Percentiles rank a stretch among this genome's conserved stretches.
Conservation (phyloP, 1,284 basidiomycete genomes). For the Prillingera fragicola region DNA sequence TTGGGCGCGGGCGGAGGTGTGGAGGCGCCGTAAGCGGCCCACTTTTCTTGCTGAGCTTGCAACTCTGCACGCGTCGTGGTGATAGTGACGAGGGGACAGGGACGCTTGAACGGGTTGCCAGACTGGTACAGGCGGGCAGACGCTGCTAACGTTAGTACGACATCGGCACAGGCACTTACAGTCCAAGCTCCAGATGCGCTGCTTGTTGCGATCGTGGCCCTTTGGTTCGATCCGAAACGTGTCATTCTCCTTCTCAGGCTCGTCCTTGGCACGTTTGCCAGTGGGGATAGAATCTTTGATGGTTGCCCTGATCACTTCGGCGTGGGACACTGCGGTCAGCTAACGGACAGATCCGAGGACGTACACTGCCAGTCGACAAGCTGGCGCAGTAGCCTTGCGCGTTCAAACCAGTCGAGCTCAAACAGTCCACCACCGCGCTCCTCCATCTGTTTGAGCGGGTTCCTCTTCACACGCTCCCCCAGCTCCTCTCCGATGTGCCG, state of each 20-base stretch:
- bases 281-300: conserved; percentile 33
- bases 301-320: conserved; percentile 30
- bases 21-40: conserved; percentile 19
- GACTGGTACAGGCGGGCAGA: conserved; percentile 43
- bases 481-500: conserved; percentile 30
- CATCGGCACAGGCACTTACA: conserved; percentile 24
- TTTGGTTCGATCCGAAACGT: conserved; percentile 29
- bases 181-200: conserved; percentile 45
- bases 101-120: conserved; percentile 47
- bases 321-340: conserved; percentile 31
- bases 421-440: conserved; percentile 35
- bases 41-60: conserved; percentile 18
- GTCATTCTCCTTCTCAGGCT: conserved; percentile 11
- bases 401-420: conserved; percentile 41
- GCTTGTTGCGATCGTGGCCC: conserved; percentile 38
- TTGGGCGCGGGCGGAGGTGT: conserved; percentile 2
- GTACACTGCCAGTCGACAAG: conserved; percentile 47
- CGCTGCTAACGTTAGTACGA: conserved; percentile 20
- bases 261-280: not conserved
- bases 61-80: conserved; percentile 30
- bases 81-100: conserved; percentile 36
- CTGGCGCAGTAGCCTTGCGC: conserved; percentile 39
- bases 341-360: conserved; percentile 4
- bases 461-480: conserved; percentile 19
- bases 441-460: conserved; percentile 33